Percentiles rank a stretch among this genome's conserved stretches.
phyloP scores from a whole-genome alignment of 768 basidiomycete genomes.

The Lenzites betulinus region DNA sequence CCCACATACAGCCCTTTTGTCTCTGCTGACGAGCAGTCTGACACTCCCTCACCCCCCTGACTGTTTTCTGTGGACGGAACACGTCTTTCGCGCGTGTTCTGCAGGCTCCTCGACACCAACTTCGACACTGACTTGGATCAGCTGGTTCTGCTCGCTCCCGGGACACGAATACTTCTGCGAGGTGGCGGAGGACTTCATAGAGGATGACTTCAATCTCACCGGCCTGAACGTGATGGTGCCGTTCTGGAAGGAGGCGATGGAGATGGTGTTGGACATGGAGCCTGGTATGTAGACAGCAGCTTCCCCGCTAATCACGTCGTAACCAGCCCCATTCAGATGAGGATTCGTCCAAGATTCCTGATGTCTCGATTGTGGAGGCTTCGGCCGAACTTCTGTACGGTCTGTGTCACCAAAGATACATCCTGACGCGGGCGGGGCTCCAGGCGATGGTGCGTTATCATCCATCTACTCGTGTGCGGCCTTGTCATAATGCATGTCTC shows the following conservation, averaged over 20 bases:
- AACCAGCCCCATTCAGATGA: conserved; percentile 56
- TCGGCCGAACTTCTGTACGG: conserved; percentile 98
- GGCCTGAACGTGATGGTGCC: conserved; percentile 95
- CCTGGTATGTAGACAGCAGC: conserved; percentile 66
- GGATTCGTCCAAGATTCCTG: conserved; percentile 94
- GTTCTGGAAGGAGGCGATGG: conserved; percentile 99
- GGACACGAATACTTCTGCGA: conserved; percentile 99
- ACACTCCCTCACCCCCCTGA: not conserved
- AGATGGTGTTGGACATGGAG: conserved; percentile 99
- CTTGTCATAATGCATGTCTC: not conserved
- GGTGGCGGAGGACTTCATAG: conserved; percentile 98
- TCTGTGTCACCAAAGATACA: conserved; percentile 96
- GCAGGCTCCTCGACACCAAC: conserved; percentile 88
- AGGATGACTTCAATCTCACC: conserved; percentile 99
- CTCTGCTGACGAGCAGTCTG: not conserved
- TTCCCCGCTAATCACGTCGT: conserved; percentile 1
- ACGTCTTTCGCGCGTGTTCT: not conserved
- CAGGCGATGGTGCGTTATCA: conserved; percentile 79
- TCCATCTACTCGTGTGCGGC: not conserved
- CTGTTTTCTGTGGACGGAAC: too few species aligned
- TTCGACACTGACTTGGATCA: conserved; percentile 92
- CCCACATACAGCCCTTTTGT: conserved; percentile 9
- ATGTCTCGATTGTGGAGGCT: conserved; percentile 97
- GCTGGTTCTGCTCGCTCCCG: conserved; percentile 93
- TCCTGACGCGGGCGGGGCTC: conserved; percentile 90